Evolutionary conservation across 345 rosid genomes (phyloP), one percentile per base, ranked within the genome.

Genomic region (Aquilaria yunnanensis): DNA sequence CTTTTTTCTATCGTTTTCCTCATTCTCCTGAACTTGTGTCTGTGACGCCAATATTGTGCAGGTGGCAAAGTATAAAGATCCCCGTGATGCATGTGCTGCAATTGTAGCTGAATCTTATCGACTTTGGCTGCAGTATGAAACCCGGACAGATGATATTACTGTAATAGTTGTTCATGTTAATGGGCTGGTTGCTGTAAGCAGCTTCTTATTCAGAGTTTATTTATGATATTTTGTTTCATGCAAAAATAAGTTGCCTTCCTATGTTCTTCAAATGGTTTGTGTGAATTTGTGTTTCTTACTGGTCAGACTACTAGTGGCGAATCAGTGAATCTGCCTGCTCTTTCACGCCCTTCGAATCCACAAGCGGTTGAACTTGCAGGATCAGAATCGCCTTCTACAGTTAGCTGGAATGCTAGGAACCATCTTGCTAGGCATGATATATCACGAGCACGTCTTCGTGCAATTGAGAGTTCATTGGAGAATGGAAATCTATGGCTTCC

Each of bases 1-100:
- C 31, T 6, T 23, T 49, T 32, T 47, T 10, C 2, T 56, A 51
- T 12, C 14, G 3, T 54, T 23, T 47, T n/a, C n/a, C 10, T 10
- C 8, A 12, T 12, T 12, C 45, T 57, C 45, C 47, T 57, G 43
- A 37, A 37, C 43, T 37, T 37, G 8, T 9, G 5, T 37, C 43
- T 37, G 43, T 37, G 43, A 37, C 43, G 7, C 43, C 55, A 32
- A 34, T n/a, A 14, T 68, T 70, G 76, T 48, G 43, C 79, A 94
- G 99, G 96, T 94, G 73, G 90, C 89, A 66, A 94, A 94, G 68
- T 78, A 84, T 74, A 81, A 85, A 70, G 99, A 94, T 82, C 99
- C 99, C 32, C 95, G 95, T 14, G 99, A 94, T 82, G 99, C 99
- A 72, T 94, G 99, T 79, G 99, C 99, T 75, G 99, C 99, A 50